A percentile compares a stretch with the other conserved stretches of the same genome.
These are phyloP conservation scores for Nitzschia putrida DNA, from an alignment of 108 stramenopile genomes.

Conservation along the genomic window DNA sequence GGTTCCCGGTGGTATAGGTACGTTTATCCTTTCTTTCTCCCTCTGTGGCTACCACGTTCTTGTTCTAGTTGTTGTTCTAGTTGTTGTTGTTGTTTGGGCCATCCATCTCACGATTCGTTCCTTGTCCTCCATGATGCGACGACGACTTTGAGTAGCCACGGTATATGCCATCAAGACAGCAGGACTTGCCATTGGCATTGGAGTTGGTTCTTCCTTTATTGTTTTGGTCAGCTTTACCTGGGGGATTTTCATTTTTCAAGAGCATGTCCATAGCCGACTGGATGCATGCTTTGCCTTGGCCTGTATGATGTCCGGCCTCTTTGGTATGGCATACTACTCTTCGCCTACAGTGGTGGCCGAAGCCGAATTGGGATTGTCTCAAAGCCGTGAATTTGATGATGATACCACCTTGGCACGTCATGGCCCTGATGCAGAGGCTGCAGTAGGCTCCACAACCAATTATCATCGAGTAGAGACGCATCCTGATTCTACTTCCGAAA, in stretches of 20 bases:
- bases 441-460: neutral
- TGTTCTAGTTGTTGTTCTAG: too few species aligned
- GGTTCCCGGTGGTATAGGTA: constrained; percentile 68
- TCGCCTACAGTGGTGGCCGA: constrained; percentile 30
- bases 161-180: constrained; percentile 81
- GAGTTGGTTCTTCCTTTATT: constrained; percentile 77
- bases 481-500: neutral
- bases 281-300: constrained; percentile 57
- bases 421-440: neutral
- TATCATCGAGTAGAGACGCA: neutral
- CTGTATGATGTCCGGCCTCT: constrained; percentile 63
- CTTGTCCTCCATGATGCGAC: neutral
- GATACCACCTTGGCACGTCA: too few species aligned
- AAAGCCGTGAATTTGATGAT: neutral
- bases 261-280: constrained; percentile 48
- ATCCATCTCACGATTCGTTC: neutral
- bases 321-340: constrained; percentile 79
- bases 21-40: neutral
- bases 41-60: too few species aligned
- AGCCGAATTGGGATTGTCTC: constrained; percentile 2
- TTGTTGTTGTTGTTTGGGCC: neutral
- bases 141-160: constrained; percentile 39
- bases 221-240: constrained; percentile 74
- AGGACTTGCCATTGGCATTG: constrained; percentile 76
- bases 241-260: constrained; percentile 80